phyloP scores from a whole-genome alignment of 352 stramenopile species.

The Halophytophthora polymorphica region DNA sequence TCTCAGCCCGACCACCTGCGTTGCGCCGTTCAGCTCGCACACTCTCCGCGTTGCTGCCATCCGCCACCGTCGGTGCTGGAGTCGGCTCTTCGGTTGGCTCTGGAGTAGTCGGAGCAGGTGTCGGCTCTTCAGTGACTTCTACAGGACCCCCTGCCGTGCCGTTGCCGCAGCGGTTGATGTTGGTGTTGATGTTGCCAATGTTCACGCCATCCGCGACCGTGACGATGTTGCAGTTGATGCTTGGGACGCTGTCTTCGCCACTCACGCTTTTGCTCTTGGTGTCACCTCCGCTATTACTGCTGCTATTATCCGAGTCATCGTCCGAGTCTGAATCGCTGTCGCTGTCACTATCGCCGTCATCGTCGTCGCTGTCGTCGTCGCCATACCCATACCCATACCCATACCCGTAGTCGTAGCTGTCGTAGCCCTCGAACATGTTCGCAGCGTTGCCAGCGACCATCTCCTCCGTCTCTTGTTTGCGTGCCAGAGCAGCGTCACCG shows the following conservation, averaged over 20 bases:
- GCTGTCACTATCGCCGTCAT: conserved; percentile 1
- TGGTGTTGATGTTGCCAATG: conserved; percentile 37
- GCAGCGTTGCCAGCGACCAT: neutral
- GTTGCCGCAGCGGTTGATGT: conserved; percentile 24
- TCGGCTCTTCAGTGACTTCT: too few species aligned
- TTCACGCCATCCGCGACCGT: conserved; percentile 30
- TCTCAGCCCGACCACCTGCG: too few species aligned
- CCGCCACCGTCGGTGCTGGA: too few species aligned
- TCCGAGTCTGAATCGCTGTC: conserved; percentile 4
- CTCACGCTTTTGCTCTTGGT: conserved; percentile 2
- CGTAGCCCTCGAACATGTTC: neutral
- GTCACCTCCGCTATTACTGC: conserved; percentile 4
- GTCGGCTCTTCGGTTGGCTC: too few species aligned
- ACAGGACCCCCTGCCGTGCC: neutral
- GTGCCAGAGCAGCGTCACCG: too few species aligned
- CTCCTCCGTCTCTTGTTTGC: too few species aligned
- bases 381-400: too few species aligned
- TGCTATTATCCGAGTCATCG: conserved; percentile 7
- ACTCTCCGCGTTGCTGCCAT: too few species aligned
- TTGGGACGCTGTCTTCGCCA: neutral
- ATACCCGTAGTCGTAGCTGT: conserved; percentile 3
- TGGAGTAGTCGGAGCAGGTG: too few species aligned
- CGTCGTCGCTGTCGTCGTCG: conserved; percentile 2
- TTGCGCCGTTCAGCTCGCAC: too few species aligned
- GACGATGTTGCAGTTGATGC: conserved; percentile 25